A percentile compares a stretch with the other conserved stretches of the same genome.
Conservation (phyloP, 2,329 filamentous ascomycete genomes). For the Corynespora cassiicola region DNA sequence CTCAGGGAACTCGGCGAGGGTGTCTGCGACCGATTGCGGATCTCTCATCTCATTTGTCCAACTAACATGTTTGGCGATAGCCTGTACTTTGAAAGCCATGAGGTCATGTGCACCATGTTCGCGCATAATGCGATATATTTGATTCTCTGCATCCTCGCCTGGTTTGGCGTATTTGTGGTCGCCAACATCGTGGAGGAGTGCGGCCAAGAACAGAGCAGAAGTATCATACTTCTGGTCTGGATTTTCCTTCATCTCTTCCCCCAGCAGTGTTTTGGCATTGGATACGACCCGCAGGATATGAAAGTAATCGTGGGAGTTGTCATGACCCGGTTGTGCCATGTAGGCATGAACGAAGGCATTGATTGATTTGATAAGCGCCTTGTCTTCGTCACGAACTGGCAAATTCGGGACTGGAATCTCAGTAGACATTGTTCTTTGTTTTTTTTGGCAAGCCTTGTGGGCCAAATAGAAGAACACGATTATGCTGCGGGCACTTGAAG, state of each 20-base stretch:
- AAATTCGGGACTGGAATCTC: slow-evolving; percentile 29
- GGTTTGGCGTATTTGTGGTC: slow-evolving; percentile 77
- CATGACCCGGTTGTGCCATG: slow-evolving; percentile 51
- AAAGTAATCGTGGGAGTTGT: slow-evolving; percentile 86
- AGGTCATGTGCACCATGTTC: slow-evolving; percentile 61
- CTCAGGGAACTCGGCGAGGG: slow-evolving; percentile 74
- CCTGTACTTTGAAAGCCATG: slow-evolving; percentile 72
- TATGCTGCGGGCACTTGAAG: no score
- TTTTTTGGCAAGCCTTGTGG: no score
- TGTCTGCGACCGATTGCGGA: slow-evolving; percentile 62
- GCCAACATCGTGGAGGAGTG: slow-evolving; percentile 76
- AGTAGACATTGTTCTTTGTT: no score
- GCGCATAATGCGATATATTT: slow-evolving; percentile 63
- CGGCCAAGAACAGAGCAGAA: slow-evolving; percentile 69
- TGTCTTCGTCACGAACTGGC: slow-evolving; percentile 24
- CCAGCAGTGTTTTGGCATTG: slow-evolving; percentile 72
- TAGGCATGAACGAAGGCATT: slow-evolving; percentile 41
- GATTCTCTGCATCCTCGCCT: slow-evolving; percentile 62
- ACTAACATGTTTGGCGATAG: slow-evolving; percentile 77
- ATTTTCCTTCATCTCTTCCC: slow-evolving; percentile 51
- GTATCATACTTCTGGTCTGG: slow-evolving; percentile 53
- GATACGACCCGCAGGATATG: slow-evolving; percentile 82
- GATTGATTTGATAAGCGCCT: slow-evolving; percentile 34
- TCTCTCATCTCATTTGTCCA: slow-evolving; percentile 77
- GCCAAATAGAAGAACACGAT: no score